Evolutionary conservation across 345 rosid species (phyloP).

Genomic region (Mangifera indica): DNA sequence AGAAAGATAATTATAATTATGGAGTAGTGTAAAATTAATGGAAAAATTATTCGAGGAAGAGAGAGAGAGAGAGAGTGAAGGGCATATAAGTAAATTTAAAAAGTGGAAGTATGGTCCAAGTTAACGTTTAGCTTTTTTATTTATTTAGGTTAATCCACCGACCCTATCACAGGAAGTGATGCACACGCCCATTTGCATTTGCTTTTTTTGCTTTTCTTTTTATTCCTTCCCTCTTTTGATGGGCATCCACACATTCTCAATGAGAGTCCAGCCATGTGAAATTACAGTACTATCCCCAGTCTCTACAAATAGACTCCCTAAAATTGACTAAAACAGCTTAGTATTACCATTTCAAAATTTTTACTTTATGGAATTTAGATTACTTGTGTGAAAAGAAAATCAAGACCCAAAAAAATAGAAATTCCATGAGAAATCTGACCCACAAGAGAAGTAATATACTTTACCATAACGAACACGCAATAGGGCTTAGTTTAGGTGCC

Average conservation of each 20-base stretch:
- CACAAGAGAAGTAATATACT: not conserved
- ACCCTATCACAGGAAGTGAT: constrained; percentile 14
- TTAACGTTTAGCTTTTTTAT: not conserved
- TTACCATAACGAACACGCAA: no score
- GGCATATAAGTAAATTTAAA: constrained; percentile 11
- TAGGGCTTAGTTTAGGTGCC: no score
- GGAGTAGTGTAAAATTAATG: not conserved
- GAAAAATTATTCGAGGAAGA: not conserved
- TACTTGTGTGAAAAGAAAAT: no score
- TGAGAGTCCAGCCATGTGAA: not conserved
- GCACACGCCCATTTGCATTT: constrained; percentile 12
- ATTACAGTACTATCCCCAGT: constrained; percentile 11
- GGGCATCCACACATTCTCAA: constrained; percentile 3
- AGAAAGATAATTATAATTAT: no score
- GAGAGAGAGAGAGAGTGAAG: not conserved
- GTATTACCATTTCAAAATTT: no score
- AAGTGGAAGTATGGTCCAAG: not conserved
- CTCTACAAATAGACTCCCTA: no score
- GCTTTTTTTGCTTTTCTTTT: constrained; percentile 14
- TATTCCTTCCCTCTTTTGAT: not conserved
- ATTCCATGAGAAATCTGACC: not conserved
- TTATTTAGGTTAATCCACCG: constrained; percentile 15
- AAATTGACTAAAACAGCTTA: no score
- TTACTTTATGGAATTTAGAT: no score
- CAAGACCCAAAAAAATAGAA: no score